A percentile compares a stretch with the other conserved stretches of the same genome.
Evolutionary conservation across 2,329 filamentous ascomycete species (phyloP).

Genomic region (Diaporthe nobilis): DNA sequence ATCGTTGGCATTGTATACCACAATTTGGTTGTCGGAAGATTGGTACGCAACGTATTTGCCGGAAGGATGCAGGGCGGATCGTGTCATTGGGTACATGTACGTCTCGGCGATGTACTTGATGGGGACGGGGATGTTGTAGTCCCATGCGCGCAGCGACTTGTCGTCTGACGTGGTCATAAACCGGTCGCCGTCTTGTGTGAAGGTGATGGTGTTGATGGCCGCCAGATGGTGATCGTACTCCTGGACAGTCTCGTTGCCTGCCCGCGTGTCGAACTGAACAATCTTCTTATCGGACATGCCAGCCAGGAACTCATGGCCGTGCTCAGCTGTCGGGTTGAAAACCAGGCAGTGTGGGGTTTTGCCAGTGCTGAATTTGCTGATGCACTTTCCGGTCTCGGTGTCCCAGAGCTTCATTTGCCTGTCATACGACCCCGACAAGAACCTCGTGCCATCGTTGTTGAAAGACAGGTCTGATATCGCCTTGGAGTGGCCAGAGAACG

Average conservation of each 20-base stretch:
- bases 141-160: constrained; percentile 96
- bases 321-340: constrained; percentile 86
- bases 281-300: constrained; percentile 99
- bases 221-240: constrained; percentile 99
- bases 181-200: constrained; percentile 92
- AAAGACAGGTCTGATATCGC: constrained; percentile 92
- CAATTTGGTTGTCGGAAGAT: constrained; percentile 94
- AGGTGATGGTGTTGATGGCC: constrained; percentile 98
- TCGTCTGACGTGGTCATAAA: constrained; percentile 99
- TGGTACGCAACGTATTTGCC: constrained; percentile 97
- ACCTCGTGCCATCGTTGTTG: constrained; percentile 84
- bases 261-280: constrained; percentile 92
- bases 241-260: constrained; percentile 83
- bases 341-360: constrained; percentile 95
- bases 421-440: constrained; percentile 93
- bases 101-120: constrained; percentile 99
- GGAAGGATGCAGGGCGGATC: constrained; percentile 85
- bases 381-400: constrained; percentile 91
- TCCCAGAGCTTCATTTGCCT: constrained; percentile 99
- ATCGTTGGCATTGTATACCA: constrained; percentile 94
- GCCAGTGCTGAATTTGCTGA: constrained; percentile 90
- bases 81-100: constrained; percentile 97
- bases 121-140: constrained; percentile 97
- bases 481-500: constrained; percentile 92
- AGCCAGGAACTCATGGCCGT: constrained; percentile 90